Evolutionary conservation across 2,329 filamentous ascomycete genomes (phyloP).

Genomic region (Rutstroemia sp.): DNA sequence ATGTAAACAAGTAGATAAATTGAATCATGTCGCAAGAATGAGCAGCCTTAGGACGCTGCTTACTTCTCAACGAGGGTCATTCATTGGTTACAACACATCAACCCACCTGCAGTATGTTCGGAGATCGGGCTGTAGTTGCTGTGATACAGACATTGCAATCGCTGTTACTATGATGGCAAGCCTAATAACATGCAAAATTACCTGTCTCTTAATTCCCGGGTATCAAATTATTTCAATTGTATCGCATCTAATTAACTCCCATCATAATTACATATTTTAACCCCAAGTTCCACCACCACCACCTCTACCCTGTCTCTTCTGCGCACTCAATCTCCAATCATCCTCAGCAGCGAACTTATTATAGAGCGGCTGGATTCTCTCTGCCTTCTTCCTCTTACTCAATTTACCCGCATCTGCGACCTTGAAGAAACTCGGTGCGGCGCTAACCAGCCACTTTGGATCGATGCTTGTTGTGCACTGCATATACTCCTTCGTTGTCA

Average conservation of each 20-base stretch:
- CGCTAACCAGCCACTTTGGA: constrained; percentile 88
- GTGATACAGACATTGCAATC: too few relatives aligned
- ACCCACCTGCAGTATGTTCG: too few relatives aligned
- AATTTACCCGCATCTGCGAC: constrained; percentile 70
- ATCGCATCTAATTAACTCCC: not conserved
- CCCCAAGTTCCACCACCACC: constrained; percentile 94
- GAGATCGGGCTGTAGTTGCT: too few relatives aligned
- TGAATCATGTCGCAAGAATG: too few relatives aligned
- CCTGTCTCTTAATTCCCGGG: too few relatives aligned
- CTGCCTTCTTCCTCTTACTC: constrained; percentile 86
- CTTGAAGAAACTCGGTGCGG: constrained; percentile 98
- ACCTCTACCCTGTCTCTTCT: constrained; percentile 75
- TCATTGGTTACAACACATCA: too few relatives aligned
- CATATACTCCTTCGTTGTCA: constrained; percentile 98
- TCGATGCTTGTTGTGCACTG: constrained; percentile 89
- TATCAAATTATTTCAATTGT: too few relatives aligned
- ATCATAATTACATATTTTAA: constrained; percentile 29
- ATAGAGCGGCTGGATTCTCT: constrained; percentile 90
- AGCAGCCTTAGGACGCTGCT: too few relatives aligned
- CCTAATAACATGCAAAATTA: too few relatives aligned
- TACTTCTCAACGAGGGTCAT: too few relatives aligned
- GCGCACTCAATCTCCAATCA: constrained; percentile 88
- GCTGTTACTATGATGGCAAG: too few relatives aligned
- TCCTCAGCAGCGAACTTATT: constrained; percentile 90
- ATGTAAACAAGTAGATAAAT: too few relatives aligned